A percentile compares a stretch with the other conserved stretches of the same genome.
These are phyloP conservation scores for Candida pseudofarinosa DNA, from an alignment of 805 yeast genomes.

Conservation along the genomic window DNA sequence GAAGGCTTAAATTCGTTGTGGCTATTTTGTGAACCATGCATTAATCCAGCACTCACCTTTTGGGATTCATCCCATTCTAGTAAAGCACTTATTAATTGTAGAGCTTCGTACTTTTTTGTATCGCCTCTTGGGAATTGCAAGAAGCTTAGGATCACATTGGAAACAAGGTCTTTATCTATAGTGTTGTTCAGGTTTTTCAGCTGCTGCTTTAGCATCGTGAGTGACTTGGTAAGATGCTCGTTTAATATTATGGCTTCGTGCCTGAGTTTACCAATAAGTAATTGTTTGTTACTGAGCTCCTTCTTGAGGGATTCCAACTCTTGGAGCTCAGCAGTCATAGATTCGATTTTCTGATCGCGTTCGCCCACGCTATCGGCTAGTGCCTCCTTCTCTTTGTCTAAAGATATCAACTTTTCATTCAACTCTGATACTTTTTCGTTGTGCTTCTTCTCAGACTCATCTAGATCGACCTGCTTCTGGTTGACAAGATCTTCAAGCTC, in stretches of 20 bases:
- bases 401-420: slow-evolving; percentile 1
- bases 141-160: slow-evolving; percentile 82
- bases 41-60: slow-evolving; percentile 70
- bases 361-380: slow-evolving; percentile 7
- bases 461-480: slow-evolving; percentile 5
- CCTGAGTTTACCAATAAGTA: slow-evolving; percentile 82
- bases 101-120: slow-evolving; percentile 88
- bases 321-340: background rate
- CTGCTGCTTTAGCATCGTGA: slow-evolving; percentile 75
- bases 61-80: slow-evolving; percentile 86
- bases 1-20: slow-evolving; percentile 21
- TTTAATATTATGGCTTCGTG: slow-evolving; percentile 92
- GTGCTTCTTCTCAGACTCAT: slow-evolving; percentile 1
- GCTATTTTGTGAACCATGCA: slow-evolving; percentile 24
- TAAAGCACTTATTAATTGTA: slow-evolving; percentile 76
- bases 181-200: slow-evolving; percentile 57
- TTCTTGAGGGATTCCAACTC: slow-evolving; percentile 42
- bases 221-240: slow-evolving; percentile 92
- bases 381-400: slow-evolving; percentile 5
- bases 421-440: slow-evolving; percentile 2
- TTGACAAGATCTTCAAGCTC: slow-evolving; percentile 3
- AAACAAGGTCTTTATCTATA: slow-evolving; percentile 83
- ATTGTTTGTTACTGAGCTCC: slow-evolving; percentile 56
- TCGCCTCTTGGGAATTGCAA: slow-evolving; percentile 88
- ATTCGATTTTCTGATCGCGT: slow-evolving; percentile 6